Evolutionary conservation across 2,329 filamentous ascomycete species (phyloP).

Genomic region (Aspergillus viridinutans): DNA sequence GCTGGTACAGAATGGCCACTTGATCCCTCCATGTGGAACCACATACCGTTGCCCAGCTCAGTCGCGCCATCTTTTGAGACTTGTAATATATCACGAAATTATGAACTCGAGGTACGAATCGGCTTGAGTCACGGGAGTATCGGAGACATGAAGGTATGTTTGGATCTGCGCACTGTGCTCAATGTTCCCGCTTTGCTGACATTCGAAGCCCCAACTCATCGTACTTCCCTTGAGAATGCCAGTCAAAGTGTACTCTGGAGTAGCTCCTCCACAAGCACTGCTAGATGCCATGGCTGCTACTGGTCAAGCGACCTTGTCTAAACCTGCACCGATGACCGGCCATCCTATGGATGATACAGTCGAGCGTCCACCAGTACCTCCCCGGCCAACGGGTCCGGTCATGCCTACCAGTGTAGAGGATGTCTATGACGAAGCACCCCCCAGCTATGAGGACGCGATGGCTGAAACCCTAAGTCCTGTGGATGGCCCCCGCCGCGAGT

Average conservation of each 20-base stretch:
- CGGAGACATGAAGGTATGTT: slow-evolving; percentile 47
- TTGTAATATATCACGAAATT: slow-evolving; percentile 78
- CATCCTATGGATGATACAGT: slow-evolving; percentile 18
- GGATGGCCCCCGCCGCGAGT: slow-evolving; percentile 60
- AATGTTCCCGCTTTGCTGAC: slow-evolving; percentile 13
- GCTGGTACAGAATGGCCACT: slow-evolving; percentile 65
- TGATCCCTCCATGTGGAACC: slow-evolving; percentile 68
- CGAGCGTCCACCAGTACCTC: slow-evolving; percentile 38
- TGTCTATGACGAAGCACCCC: slow-evolving; percentile 69
- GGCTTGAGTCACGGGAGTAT: slow-evolving; percentile 70
- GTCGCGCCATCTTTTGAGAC: slow-evolving; percentile 82
- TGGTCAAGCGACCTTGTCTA: slow-evolving; percentile 19
- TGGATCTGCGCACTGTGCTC: not conserved
- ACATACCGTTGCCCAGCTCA: slow-evolving; percentile 70
- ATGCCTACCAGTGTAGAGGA: slow-evolving; percentile 21
- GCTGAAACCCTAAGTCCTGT: slow-evolving; percentile 72
- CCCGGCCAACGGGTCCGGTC: slow-evolving; percentile 30
- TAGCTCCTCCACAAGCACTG: slow-evolving; percentile 72
- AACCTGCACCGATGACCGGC: slow-evolving; percentile 15
- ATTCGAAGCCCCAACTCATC: slow-evolving; percentile 62
- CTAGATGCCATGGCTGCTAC: slow-evolving; percentile 58
- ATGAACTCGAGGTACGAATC: slow-evolving; percentile 78
- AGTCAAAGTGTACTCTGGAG: slow-evolving; percentile 81
- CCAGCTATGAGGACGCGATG: slow-evolving; percentile 91
- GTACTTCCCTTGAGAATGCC: slow-evolving; percentile 74